Conservation (phyloP, 108 stramenopile species). For the Pseudonitzschia multiseries region DNA sequence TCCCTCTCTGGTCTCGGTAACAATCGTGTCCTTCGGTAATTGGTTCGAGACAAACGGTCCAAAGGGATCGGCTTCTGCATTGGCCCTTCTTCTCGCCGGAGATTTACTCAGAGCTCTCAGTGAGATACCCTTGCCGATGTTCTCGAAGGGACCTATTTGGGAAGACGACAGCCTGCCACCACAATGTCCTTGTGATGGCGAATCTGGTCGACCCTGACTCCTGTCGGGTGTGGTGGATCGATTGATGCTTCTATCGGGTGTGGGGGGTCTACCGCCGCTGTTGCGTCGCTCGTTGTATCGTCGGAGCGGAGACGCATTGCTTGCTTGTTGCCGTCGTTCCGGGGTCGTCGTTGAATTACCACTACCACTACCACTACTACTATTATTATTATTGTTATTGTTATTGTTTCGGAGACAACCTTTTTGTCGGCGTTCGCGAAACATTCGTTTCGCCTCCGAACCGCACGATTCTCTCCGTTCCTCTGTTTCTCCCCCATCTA, state of each 20-base stretch:
- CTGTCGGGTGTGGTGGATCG: conserved; percentile 2
- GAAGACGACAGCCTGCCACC: background rate
- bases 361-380: too few species aligned
- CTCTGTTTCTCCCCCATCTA: background rate
- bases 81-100: background rate
- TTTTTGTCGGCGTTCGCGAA: conserved; percentile 3
- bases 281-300: background rate
- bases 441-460: conserved; percentile 9
- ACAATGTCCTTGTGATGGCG: background rate
- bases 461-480: background rate
- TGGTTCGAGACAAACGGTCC: background rate
- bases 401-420: background rate
- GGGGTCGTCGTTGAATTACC: conserved; percentile 1
- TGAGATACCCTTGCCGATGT: background rate
- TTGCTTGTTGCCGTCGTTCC: conserved; percentile 22
- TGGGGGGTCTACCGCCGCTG: background rate
- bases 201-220: background rate
- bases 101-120: background rate
- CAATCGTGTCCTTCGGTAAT: background rate
- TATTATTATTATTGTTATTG: too few species aligned
- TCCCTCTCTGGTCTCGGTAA: background rate
- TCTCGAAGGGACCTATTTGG: background rate
- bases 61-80: background rate
- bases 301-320: background rate
- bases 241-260: conserved; percentile 1